Conservation (phyloP, 176 grass and related monocot genomes). For the Bolboschoenus planiculmis region DNA sequence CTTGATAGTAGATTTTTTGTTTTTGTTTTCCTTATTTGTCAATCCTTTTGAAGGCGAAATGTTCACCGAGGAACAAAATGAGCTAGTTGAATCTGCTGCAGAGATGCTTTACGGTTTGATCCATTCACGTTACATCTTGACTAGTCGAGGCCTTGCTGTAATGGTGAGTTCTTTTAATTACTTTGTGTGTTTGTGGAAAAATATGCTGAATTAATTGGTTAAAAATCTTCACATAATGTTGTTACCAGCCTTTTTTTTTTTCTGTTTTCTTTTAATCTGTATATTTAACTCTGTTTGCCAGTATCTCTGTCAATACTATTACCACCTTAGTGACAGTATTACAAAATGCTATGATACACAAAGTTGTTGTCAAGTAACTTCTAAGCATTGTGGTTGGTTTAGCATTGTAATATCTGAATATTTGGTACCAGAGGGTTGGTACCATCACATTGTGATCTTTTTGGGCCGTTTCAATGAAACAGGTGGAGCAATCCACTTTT, state of each 20-base stretch:
- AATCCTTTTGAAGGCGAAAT: slow-evolving; percentile 50
- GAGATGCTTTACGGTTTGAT: slow-evolving; percentile 93
- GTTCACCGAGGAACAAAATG: slow-evolving; percentile 85
- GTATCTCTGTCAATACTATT: background rate
- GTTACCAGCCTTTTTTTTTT: background rate
- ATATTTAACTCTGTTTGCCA: background rate
- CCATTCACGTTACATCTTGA: slow-evolving; percentile 77
- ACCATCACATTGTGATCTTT: no score
- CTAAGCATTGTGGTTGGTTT: no score
- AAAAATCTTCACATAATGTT: background rate
- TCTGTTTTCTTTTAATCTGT: background rate
- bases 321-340: background rate
- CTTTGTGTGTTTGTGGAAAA: background rate
- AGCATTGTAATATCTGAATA: no score
- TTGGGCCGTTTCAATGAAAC: no score
- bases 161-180: slow-evolving; percentile 39
- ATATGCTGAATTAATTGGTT: background rate
- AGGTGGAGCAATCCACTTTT: no score
- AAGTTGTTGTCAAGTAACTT: background rate
- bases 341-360: background rate
- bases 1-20: background rate
- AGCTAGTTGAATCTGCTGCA: slow-evolving; percentile 83
- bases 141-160: slow-evolving; percentile 61
- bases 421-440: no score
- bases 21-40: background rate